These are phyloP conservation scores for Cutaneotrichosporon cavernicola DNA, from an alignment of 1,284 basidiomycete genomes.

Conservation along the genomic window DNA sequence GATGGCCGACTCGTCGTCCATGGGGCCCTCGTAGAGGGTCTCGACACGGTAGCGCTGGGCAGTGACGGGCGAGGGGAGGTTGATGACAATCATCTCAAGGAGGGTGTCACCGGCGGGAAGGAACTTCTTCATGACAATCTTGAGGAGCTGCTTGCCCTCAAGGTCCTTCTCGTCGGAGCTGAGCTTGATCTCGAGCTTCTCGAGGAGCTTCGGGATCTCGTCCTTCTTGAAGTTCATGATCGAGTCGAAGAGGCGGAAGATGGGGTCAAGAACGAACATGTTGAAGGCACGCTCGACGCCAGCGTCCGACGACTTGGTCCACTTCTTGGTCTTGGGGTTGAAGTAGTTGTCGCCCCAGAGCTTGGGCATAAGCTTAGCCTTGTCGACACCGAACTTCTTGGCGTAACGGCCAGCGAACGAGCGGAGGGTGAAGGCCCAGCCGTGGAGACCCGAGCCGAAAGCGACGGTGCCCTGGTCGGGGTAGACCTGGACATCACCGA, in stretches of 20 bases:
- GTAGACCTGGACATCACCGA: conserved; percentile 99
- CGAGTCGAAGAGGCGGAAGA: conserved; percentile 97
- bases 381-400: conserved; percentile 99
- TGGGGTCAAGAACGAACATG: conserved; percentile 97
- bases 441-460: conserved; percentile 98
- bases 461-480: conserved; percentile 98
- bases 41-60: conserved; percentile 99
- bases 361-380: conserved; percentile 96
- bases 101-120: conserved; percentile 97
- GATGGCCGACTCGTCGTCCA: conserved; percentile 99
- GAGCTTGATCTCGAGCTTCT: conserved; percentile 96
- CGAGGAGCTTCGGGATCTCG: conserved; percentile 76
- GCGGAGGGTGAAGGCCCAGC: conserved; percentile 99
- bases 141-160: conserved; percentile 95
- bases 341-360: conserved; percentile 99
- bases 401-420: conserved; percentile 94
- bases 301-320: conserved; percentile 79
- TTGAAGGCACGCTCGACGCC: conserved; percentile 95
- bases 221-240: conserved; percentile 99
- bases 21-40: conserved; percentile 98
- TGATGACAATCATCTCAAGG: conserved; percentile 99
- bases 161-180: conserved; percentile 86
- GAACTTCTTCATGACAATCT: conserved; percentile 99
- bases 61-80: conserved; percentile 93
- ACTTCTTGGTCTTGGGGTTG: conserved; percentile 97